Evolutionary conservation across 495 filamentous ascomycete genomes (phyloP).

Genomic region (Penicillium taxi): DNA sequence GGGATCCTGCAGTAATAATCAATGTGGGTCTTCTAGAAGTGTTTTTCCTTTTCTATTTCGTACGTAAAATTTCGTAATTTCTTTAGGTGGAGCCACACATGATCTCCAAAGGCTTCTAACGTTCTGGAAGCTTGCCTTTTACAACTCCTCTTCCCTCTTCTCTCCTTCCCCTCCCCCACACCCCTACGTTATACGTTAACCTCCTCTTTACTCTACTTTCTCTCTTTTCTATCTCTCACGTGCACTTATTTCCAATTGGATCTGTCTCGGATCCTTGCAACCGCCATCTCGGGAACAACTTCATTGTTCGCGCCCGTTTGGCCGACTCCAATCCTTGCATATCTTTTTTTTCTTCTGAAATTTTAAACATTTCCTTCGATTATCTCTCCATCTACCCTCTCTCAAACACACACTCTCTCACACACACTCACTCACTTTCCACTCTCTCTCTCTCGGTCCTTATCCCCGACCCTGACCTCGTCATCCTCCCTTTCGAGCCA

Average conservation of each 20-base stretch:
- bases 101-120: too few relatives aligned
- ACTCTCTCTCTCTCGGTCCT: background rate
- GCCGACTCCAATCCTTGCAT: constrained; percentile 14
- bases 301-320: constrained; percentile 24
- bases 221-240: constrained; percentile 6
- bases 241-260: constrained; percentile 9
- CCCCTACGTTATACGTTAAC: constrained; percentile 5
- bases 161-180: constrained; percentile 2
- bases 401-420: background rate
- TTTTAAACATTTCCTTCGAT: background rate
- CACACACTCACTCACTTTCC: constrained; percentile 1
- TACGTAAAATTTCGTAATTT: constrained; percentile 1
- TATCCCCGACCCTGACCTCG: background rate
- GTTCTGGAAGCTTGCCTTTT: constrained; percentile 6
- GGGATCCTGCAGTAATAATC: constrained; percentile 12
- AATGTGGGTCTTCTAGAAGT: constrained; percentile 25
- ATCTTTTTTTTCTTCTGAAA: constrained; percentile 4
- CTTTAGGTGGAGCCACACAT: too few relatives aligned
- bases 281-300: constrained; percentile 28
- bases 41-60: background rate
- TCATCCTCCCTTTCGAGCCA: constrained; percentile 3
- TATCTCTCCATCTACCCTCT: background rate
- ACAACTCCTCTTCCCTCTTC: constrained; percentile 3
- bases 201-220: constrained; percentile 4
- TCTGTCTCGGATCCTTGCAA: constrained; percentile 25